Percentiles rank a stretch among this genome's conserved stretches.
These are phyloP conservation scores for Trebouxia sp. DNA, from an alignment of 139 green algal genomes.

Conservation along the genomic window DNA sequence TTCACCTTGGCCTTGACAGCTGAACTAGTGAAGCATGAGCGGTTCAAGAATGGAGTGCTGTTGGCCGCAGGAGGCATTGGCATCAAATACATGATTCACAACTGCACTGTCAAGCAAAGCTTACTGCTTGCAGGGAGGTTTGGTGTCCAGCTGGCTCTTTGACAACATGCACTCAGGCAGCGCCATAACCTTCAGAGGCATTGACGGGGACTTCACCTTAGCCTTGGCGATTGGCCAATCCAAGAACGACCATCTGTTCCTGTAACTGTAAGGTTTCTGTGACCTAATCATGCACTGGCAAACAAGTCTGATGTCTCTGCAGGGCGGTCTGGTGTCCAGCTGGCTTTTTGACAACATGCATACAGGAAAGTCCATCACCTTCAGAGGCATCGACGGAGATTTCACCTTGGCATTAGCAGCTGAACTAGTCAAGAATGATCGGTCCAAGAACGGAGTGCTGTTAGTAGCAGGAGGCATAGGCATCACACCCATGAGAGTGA, in stretches of 20 bases:
- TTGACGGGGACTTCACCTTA: constrained; percentile 23
- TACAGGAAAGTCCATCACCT: background rate
- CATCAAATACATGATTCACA: too few relatives aligned
- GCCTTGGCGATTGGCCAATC: too few relatives aligned
- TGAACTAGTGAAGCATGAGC: too few relatives aligned
- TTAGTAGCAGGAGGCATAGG: constrained; percentile 24
- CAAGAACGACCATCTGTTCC: too few relatives aligned
- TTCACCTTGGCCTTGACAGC: too few relatives aligned
- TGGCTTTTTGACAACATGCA: constrained; percentile 25
- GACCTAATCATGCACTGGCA: too few relatives aligned
- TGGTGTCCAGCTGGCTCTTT: constrained; percentile 23
- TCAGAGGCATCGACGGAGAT: constrained; percentile 10
- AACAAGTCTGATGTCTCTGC: too few relatives aligned
- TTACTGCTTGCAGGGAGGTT: background rate
- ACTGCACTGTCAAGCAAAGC: too few relatives aligned
- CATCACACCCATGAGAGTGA: constrained; percentile 25
- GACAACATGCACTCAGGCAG: background rate
- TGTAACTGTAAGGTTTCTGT: too few relatives aligned
- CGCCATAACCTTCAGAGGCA: background rate
- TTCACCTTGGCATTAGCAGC: constrained; percentile 19
- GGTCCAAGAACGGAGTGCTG: background rate
- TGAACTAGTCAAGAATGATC: background rate
- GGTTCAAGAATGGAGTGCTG: too few relatives aligned
- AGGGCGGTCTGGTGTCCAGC: constrained; percentile 2
- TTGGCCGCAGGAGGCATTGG: too few relatives aligned